Base-by-base conservation (phyloP, 2,329 filamentous ascomycete genomes). In the Biscogniauxia mediterranea region DNA sequence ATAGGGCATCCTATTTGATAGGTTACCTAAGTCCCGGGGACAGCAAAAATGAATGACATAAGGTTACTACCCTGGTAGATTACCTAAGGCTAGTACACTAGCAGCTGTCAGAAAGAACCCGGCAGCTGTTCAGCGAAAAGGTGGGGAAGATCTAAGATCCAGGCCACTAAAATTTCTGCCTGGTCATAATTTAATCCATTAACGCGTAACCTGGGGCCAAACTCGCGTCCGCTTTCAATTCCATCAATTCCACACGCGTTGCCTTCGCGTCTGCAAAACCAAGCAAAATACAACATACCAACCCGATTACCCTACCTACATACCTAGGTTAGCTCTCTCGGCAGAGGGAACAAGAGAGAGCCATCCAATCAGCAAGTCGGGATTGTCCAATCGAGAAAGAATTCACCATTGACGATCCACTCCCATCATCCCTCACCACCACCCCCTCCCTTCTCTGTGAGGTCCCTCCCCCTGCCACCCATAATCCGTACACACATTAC, bases 21-120 rank as follows among this genome's bases (percentile, higher is more conserved):
- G n/a, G n/a, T n/a, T n/a, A n/a, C n/a, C n/a, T n/a, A n/a, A n/a
- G n/a, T n/a, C n/a, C n/a, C n/a, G n/a, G n/a, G n/a, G n/a, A n/a
- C n/a, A n/a, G n/a, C n/a, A n/a, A n/a, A n/a, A n/a, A n/a, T n/a
- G n/a, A n/a, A n/a, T n/a, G n/a, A n/a, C n/a, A n/a, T n/a, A n/a
- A n/a, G n/a, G n/a, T n/a, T n/a, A n/a, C n/a, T n/a, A 23, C 23
- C 5, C 23, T 23, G 23, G 23, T 23, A 23, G 5, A 2, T 23
- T 23, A 23, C 23, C 5, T 23, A 23, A 74, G 73, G 89, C 87
- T 79, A 96, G 92, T 56, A 88, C 85, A 76, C 93, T 89, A 75
- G 97, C 98, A 64, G 88, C 87, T 28, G 94, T 94, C 70, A 98
- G 81, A 9, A 5, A 5, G 7, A 9, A 13, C 2, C 11, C 17